These are phyloP conservation scores for Orbilia ellipsospora DNA, from an alignment of 2,329 filamentous ascomycete species.

Conservation along the genomic window DNA sequence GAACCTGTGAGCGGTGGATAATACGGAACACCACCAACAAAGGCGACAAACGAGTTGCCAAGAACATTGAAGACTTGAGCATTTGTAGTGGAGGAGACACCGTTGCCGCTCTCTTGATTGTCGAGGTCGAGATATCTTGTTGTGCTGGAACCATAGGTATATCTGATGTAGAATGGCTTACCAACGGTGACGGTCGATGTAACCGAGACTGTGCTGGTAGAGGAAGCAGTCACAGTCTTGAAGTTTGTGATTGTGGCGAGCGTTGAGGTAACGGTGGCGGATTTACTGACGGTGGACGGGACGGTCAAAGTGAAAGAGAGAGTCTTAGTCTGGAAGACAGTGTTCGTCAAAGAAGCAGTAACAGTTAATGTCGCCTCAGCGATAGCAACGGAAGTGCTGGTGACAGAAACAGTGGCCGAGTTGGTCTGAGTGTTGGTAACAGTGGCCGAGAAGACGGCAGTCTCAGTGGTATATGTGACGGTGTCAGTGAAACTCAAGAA, in stretches of 20 bases:
- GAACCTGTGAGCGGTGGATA: background rate
- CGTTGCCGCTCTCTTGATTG: background rate
- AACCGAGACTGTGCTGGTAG: slow-evolving; percentile 11
- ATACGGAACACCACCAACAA: background rate
- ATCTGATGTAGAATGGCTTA: slow-evolving; percentile 18
- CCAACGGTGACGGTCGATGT: slow-evolving; percentile 36
- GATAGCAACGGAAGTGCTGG: slow-evolving; percentile 1
- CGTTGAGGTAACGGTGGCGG: slow-evolving; percentile 9
- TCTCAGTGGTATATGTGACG: slow-evolving; percentile 1
- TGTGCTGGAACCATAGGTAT: background rate
- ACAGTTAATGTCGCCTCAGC: slow-evolving; percentile 24
- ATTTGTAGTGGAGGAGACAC: background rate
- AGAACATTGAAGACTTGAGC: background rate
- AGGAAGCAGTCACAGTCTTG: slow-evolving; percentile 6
- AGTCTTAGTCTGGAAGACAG: slow-evolving; percentile 15
- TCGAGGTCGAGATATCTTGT: background rate
- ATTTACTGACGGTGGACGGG: slow-evolving; percentile 16
- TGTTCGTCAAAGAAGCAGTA: slow-evolving; percentile 19
- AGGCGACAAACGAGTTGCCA: background rate
- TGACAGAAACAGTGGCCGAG: slow-evolving; percentile 14
- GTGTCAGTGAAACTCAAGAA: background rate
- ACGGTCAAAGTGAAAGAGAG: slow-evolving; percentile 28
- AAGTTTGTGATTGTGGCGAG: slow-evolving; percentile 24
- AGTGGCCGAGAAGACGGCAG: background rate
- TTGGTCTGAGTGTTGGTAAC: slow-evolving; percentile 6